Evolutionary conservation across 1,139 yeast genomes (phyloP).

Genomic region (Saccharomyces pastorianus): DNA sequence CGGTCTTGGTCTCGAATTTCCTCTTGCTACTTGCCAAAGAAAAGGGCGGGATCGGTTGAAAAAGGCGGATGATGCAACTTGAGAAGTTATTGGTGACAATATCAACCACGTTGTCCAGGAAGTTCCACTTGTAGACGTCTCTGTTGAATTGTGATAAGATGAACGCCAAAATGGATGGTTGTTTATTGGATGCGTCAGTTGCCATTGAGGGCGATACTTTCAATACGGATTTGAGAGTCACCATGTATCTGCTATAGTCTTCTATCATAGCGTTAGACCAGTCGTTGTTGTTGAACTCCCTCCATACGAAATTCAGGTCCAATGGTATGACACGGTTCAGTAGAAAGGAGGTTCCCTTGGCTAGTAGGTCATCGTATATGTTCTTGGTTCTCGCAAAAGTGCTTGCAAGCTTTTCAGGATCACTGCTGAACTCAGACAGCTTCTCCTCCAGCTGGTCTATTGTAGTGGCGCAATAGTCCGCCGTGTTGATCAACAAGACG

Average conservation of each 20-base stretch:
- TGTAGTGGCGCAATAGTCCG: slow-evolving; percentile 80
- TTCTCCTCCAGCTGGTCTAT: slow-evolving; percentile 68
- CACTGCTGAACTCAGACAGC: slow-evolving; percentile 43
- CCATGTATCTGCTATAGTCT: slow-evolving; percentile 63
- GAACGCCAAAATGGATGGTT: too few relatives aligned
- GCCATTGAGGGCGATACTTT: slow-evolving; percentile 15
- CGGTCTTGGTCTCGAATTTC: too few relatives aligned
- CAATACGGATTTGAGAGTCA: slow-evolving; percentile 47
- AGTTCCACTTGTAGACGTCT: too few relatives aligned
- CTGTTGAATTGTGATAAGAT: too few relatives aligned
- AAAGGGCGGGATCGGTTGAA: too few relatives aligned
- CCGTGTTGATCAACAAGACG: slow-evolving; percentile 73
- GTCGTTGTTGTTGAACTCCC: slow-evolving; percentile 73
- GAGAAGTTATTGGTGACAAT: too few relatives aligned
- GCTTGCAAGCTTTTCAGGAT: slow-evolving; percentile 33
- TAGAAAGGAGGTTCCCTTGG: slow-evolving; percentile 49
- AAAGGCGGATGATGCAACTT: too few relatives aligned
- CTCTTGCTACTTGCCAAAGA: too few relatives aligned
- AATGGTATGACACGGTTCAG: slow-evolving; percentile 47
- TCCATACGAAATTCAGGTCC: slow-evolving; percentile 68
- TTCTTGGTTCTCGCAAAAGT: slow-evolving; percentile 52
- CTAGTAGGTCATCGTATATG: slow-evolving; percentile 51
- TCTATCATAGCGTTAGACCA: slow-evolving; percentile 64
- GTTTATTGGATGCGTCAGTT: too few relatives aligned
- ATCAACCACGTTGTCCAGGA: too few relatives aligned